A percentile compares a stretch with the other conserved stretches of the same genome.
phyloP scores from a whole-genome alignment of 371 early-diverging fungal genomes.

The Mucor saturninus region DNA sequence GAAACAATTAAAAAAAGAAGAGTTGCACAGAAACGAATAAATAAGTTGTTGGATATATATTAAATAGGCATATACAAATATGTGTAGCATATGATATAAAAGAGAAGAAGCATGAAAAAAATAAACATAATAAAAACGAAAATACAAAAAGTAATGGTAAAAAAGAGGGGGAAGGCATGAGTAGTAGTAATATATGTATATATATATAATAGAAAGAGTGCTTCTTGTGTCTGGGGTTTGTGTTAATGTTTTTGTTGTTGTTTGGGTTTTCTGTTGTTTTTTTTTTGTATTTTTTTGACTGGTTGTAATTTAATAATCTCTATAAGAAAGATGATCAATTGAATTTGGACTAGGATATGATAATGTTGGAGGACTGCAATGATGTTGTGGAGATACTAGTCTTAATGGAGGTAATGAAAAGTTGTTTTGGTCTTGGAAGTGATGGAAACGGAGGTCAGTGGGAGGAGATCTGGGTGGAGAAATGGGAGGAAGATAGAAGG shows the following conservation, averaged over 20 bases:
- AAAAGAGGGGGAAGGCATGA: neutral
- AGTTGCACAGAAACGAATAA: constrained; percentile 9
- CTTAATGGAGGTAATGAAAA: constrained; percentile 39
- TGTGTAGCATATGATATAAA: constrained; percentile 4
- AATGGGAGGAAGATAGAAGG: constrained; percentile 52
- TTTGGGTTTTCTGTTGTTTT: neutral
- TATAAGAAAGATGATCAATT: constrained; percentile 10
- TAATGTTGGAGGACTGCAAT: constrained; percentile 34
- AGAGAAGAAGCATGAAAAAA: constrained; percentile 1
- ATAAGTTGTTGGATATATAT: constrained; percentile 8
- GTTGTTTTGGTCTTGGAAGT: constrained; percentile 7
- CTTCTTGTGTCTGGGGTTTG: neutral
- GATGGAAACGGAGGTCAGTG: constrained; percentile 12
- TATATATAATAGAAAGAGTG: constrained; percentile 10
- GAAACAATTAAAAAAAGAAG: constrained; percentile 1
- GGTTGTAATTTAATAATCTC: constrained; percentile 2
- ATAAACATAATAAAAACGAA: constrained; percentile 5
- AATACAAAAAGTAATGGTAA: neutral
- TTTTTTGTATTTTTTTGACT: neutral
- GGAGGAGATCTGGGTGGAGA: constrained; percentile 48
- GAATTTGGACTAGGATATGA: constrained; percentile 41
- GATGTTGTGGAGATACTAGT: constrained; percentile 14
- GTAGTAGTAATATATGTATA: neutral
- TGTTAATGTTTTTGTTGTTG: neutral
- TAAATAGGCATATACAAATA: constrained; percentile 16